Base-by-base conservation (phyloP, 441 rosid species). In the Adansonia grandidieri region DNA sequence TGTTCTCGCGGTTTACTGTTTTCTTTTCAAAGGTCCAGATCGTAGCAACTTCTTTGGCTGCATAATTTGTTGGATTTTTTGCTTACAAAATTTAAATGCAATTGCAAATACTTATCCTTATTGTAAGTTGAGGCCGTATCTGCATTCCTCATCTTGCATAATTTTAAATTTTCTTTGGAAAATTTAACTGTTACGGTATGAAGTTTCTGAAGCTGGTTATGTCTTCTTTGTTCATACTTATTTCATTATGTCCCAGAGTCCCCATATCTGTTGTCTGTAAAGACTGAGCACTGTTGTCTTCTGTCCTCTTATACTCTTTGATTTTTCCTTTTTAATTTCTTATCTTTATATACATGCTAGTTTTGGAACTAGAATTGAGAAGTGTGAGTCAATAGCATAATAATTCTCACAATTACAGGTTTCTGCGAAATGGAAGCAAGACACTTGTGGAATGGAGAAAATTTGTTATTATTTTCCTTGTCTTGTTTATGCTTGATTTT, bases 401-500 rank as follows among this genome's bases (percentile, higher is more conserved):
- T 62, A 13, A 62, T 62, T 62, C 19, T 32, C 4, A 32, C 37
- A 32, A 24, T 20, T 20, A 20, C 2, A 62, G 32, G 28, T 17
- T 64, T 51, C 53, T 37, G 42, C 60, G 14, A 65, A 66, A 54
- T 1, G 73, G 40, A 66, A 66, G 42, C 56, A 37, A 66, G 24
- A 28, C 17, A 24, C 22, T 74, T 32, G 42, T 66, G 7, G 40
- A 15, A 32, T 37, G 51, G 68, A 57, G 32, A 47, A 54, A 54
- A 65, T 57, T 71, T 17, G 40, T 28, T 28, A 7, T 17, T 19
- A n/a, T 28, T 71, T 67, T 56, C 20, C 13, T 75, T 54, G 4
- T 51, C 14, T 4, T 22, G 70, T 77, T 42, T 19, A 44, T 73
- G 14, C 63, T 54, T 66, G 61, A 15, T 67, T 78, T 62, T 3